phyloP scores from a whole-genome alignment of 352 stramenopile species.

The Blastocystis sp. region DNA sequence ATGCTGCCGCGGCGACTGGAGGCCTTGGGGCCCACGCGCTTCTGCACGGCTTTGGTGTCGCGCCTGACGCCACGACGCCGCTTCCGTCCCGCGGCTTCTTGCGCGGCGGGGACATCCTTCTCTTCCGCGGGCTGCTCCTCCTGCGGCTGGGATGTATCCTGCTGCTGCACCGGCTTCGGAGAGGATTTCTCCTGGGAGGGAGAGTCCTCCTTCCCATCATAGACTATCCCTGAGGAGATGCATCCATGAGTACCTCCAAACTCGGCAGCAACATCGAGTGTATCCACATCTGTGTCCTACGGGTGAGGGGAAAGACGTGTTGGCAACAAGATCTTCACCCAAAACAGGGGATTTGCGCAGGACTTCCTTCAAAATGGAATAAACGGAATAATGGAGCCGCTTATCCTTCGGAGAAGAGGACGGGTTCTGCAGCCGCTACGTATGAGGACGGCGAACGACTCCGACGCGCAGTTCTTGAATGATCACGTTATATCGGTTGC shows the following conservation, averaged over 20 bases:
- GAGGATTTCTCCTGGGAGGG: neutral
- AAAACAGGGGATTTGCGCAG: conserved; percentile 5
- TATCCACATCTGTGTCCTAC: conserved; percentile 15
- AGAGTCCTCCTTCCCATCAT: neutral
- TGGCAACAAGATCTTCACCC: conserved; percentile 4
- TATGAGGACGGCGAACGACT: neutral
- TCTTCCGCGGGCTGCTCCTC: neutral
- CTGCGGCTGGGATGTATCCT: neutral
- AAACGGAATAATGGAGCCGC: conserved; percentile 4
- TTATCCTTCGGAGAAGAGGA: conserved; percentile 5
- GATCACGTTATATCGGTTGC: conserved; percentile 18
- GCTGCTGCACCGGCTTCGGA: conserved; percentile 6
- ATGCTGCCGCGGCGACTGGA: no score
- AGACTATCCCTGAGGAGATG: neutral
- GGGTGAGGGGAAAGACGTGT: neutral
- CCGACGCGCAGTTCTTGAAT: conserved; percentile 42
- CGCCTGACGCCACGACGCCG: no score
- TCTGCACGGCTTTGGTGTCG: no score
- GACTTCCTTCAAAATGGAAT: conserved; percentile 38
- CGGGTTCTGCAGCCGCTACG: conserved; percentile 20
- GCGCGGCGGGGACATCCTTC: neutral
- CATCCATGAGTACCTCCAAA: neutral
- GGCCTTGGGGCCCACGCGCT: no score
- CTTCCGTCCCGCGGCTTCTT: neutral
- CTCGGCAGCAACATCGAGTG: neutral